Percentiles rank a stretch among this genome's conserved stretches.
Evolutionary conservation across 2,329 filamentous ascomycete genomes (phyloP).

Genomic region (Coniochaeta hoffmannii): DNA sequence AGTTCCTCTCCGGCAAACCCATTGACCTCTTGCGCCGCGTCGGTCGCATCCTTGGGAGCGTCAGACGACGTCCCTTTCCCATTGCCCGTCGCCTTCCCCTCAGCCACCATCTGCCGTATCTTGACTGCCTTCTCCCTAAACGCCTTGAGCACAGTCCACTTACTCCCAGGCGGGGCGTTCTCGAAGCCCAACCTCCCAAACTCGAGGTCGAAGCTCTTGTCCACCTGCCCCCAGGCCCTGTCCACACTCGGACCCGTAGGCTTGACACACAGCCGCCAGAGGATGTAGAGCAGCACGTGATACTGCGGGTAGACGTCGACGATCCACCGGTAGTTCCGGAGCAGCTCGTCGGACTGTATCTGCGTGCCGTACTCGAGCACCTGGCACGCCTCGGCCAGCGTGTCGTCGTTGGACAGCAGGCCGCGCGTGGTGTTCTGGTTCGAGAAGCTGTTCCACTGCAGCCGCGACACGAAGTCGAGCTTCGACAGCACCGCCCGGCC

Average conservation of each 20-base stretch:
- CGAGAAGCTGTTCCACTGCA: conserved; percentile 8
- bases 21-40: background rate
- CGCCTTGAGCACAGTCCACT: background rate
- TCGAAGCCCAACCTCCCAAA: background rate
- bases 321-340: conserved; percentile 5
- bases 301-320: conserved; percentile 8
- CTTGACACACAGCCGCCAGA: conserved; percentile 9
- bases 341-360: conserved; percentile 2
- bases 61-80: background rate
- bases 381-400: conserved; percentile 9
- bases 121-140: background rate
- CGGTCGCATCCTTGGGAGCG: background rate
- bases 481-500: conserved; percentile 6
- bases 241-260: conserved; percentile 6
- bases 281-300: conserved; percentile 8
- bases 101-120: background rate
- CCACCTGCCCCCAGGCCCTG: background rate
- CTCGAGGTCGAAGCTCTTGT: background rate
- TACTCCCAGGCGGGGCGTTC: background rate
- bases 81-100: background rate
- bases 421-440: conserved; percentile 6
- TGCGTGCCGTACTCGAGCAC: conserved; percentile 4
- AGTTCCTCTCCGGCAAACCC: background rate
- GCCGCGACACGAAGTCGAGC: conserved; percentile 7
- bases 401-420: conserved; percentile 10